phyloP scores from a whole-genome alignment of 768 basidiomycete species.

The Boletus eberwhitei region DNA sequence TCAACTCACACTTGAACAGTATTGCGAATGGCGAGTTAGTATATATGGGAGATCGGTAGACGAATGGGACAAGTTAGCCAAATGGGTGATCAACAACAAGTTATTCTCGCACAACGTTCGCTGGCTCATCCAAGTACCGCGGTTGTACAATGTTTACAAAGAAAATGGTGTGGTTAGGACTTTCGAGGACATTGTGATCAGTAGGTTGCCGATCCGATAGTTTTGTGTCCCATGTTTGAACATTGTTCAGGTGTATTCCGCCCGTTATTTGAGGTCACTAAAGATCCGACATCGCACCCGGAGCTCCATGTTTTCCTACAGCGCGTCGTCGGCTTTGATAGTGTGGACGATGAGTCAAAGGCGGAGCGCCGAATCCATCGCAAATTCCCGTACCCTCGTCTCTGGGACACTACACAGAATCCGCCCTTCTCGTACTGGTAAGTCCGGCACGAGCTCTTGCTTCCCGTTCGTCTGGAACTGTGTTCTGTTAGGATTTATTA shows the following conservation, averaged over 20 bases:
- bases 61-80: constrained; percentile 98
- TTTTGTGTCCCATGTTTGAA: background rate
- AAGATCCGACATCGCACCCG: constrained; percentile 84
- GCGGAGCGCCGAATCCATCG: constrained; percentile 85
- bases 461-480: constrained; percentile 1
- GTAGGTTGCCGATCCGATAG: constrained; percentile 46
- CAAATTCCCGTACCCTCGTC: constrained; percentile 87
- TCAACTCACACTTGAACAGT: constrained; percentile 41
- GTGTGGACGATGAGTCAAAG: constrained; percentile 98
- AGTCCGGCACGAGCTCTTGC: constrained; percentile 15
- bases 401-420: constrained; percentile 87
- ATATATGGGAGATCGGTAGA: constrained; percentile 80
- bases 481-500: constrained; percentile 76
- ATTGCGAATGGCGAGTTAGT: constrained; percentile 96
- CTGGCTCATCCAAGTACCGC: constrained; percentile 95
- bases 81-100: constrained; percentile 94
- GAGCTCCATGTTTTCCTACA: constrained; percentile 95
- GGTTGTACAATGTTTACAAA: constrained; percentile 95
- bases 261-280: constrained; percentile 94
- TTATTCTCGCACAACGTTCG: constrained; percentile 95
- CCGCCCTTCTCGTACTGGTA: constrained; percentile 97
- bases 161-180: constrained; percentile 76
- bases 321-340: constrained; percentile 94
- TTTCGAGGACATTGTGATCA: constrained; percentile 88
- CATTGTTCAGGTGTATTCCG: constrained; percentile 73